These are phyloP conservation scores for Fusarium beomiforme DNA, from an alignment of 2,329 filamentous ascomycete species.

Conservation along the genomic window DNA sequence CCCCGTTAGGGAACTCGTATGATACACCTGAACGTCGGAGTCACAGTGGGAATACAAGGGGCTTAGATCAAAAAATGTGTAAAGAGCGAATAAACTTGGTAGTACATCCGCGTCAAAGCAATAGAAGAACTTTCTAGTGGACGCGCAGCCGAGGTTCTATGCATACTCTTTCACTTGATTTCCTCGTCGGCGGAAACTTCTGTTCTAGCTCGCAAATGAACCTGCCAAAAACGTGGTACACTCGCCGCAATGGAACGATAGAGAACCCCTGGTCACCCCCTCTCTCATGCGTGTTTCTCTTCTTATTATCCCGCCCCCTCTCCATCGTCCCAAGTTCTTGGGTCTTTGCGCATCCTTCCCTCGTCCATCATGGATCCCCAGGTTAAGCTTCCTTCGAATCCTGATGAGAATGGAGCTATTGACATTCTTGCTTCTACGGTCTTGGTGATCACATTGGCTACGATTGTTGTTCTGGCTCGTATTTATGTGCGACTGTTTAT, in stretches of 20 bases:
- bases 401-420: constrained; percentile 48
- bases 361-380: constrained; percentile 30
- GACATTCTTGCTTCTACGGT: constrained; percentile 54
- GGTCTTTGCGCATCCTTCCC: constrained; percentile 5
- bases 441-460: constrained; percentile 50
- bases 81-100: neutral
- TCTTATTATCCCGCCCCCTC: constrained; percentile 23
- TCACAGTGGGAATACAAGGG: constrained; percentile 2
- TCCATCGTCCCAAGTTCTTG: constrained; percentile 11
- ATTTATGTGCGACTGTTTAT: constrained; percentile 58
- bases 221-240: constrained; percentile 14
- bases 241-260: neutral
- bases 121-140: neutral
- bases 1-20: neutral
- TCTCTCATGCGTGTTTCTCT: neutral
- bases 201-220: constrained; percentile 9
- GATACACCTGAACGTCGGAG: neutral
- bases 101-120: neutral
- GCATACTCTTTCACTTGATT: neutral
- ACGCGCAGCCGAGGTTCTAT: neutral
- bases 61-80: neutral
- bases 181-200: neutral
- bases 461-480: constrained; percentile 52
- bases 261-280: neutral
- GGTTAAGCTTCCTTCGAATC: constrained; percentile 42